These are phyloP conservation scores for Euryodendron excelsum DNA, from an alignment of 148 eudicot species.

Conservation along the genomic window DNA sequence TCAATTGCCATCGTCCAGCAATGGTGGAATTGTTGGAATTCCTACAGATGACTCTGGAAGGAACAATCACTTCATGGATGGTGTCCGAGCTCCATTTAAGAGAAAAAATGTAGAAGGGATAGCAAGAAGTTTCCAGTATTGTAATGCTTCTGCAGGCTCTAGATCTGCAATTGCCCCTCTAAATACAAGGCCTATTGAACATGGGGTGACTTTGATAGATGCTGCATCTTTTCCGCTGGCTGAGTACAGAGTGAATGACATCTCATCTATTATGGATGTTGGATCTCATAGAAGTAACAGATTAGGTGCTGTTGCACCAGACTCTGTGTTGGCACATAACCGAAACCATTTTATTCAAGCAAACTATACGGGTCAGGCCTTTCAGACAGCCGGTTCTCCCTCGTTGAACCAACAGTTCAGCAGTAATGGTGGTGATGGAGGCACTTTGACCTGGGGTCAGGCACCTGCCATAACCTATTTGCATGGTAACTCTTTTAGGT, in stretches of 20 bases:
- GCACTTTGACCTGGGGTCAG: slow-evolving; percentile 47
- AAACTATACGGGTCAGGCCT: slow-evolving; percentile 48
- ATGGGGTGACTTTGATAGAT: slow-evolving; percentile 42
- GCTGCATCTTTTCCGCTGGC: slow-evolving; percentile 37
- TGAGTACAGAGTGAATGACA: slow-evolving; percentile 42
- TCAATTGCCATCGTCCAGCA: slow-evolving; percentile 56
- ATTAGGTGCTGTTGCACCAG: slow-evolving; percentile 38
- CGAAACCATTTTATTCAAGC: slow-evolving; percentile 45
- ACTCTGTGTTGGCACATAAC: slow-evolving; percentile 40
- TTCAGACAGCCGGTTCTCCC: slow-evolving; percentile 47
- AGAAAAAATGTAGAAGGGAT: slow-evolving; percentile 64
- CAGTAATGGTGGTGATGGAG: slow-evolving; percentile 34
- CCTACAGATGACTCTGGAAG: slow-evolving; percentile 45
- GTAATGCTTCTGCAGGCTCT: slow-evolving; percentile 52
- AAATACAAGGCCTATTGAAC: slow-evolving; percentile 38
- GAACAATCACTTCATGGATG: slow-evolving; percentile 44
- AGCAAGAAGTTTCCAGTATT: slow-evolving; percentile 39
- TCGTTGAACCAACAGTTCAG: slow-evolving; percentile 64
- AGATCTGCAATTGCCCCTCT: slow-evolving; percentile 54
- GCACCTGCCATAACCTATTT: slow-evolving; percentile 53
- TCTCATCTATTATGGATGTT: slow-evolving; percentile 31
- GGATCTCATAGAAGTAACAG: slow-evolving; percentile 38
- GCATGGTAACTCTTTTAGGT: slow-evolving; percentile 41
- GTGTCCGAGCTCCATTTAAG: slow-evolving; percentile 54
- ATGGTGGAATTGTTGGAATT: slow-evolving; percentile 38